Base-by-base conservation (phyloP, 2,329 filamentous ascomycete species). In the Penicillium sp. region DNA sequence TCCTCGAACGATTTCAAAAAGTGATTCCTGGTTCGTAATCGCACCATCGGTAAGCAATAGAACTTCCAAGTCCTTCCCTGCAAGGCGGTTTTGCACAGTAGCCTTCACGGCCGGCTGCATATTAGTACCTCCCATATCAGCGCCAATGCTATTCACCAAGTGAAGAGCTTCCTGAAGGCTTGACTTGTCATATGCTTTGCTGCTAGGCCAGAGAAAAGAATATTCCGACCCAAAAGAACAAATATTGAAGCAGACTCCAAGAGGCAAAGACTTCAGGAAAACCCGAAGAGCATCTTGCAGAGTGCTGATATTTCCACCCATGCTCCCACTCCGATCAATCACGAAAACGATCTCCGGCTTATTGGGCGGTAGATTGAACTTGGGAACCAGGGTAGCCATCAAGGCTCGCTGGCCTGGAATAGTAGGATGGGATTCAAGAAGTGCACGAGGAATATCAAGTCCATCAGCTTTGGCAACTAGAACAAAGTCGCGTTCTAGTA, bases 361-460 rank as follows among this genome's bases (percentile, higher is more conserved):
- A 9, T 80, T 77, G 0, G 80, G 68, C 0, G 84, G 83, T 0
- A 90, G 74, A n/a, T 79, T 78, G 72, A 90, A 90, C 59, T 85
- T 87, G 2, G 89, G 89, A 0, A 91, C 87, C 0, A 91, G 76
- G 0, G 88, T 90, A 0, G 83, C 77, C 87, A 92, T 90, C 56
- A 91, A 68, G 0, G 88, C 87, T 3, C 84, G 80, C 49, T 89
- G 62, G 54, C 84, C 78, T 0, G 82, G 76, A 2, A 89, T 78
- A 0, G 76, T 82, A 0, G 87, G 82, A 62, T 91, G 88, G 0
- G 76, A 81, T 69, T 91, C 89, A 1, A 91, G 73, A 3, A 91
- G 69, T 0, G 88, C 89, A 33, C 81, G 78, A 0, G 88, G 89
- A n/a, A 78, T 78, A 26, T 79, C 84, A 2, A 84, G 79, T 44